Evolutionary conservation across 2,329 filamentous ascomycete species (phyloP).

Genomic region (Pestalotiopsis fici): DNA sequence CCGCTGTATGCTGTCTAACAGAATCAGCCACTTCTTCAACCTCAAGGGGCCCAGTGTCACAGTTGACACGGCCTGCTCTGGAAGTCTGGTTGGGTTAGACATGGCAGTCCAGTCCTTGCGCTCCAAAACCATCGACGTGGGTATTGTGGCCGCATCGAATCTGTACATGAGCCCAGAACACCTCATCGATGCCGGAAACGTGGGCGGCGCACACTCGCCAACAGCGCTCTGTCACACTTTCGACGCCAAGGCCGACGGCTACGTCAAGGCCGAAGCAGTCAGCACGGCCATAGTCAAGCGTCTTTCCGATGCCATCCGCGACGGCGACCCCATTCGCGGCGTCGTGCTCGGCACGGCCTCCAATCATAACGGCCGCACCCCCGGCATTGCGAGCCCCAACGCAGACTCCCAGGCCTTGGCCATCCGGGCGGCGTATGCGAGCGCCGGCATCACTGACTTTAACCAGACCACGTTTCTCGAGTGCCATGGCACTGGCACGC

Average conservation of each 20-base stretch:
- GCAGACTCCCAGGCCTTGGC: conserved; percentile 30
- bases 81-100: conserved; percentile 29
- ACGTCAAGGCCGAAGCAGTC: conserved; percentile 49
- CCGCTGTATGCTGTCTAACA: neutral
- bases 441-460: neutral
- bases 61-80: conserved; percentile 36
- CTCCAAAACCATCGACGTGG: conserved; percentile 21
- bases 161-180: conserved; percentile 16
- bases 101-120: conserved; percentile 22
- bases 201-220: too few relatives aligned
- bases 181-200: conserved; percentile 21
- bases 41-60: conserved; percentile 32
- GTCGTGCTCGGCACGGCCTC: conserved; percentile 37
- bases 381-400: conserved; percentile 47
- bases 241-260: conserved; percentile 44
- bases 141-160: conserved; percentile 11
- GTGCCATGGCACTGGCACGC: conserved; percentile 21
- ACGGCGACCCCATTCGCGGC: conserved; percentile 36
- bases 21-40: conserved; percentile 23
- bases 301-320: conserved; percentile 40
- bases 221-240: conserved; percentile 32
- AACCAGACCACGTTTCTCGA: conserved; percentile 23
- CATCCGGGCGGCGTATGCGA: conserved; percentile 31
- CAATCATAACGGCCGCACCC: conserved; percentile 42
- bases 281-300: conserved; percentile 43